These are phyloP conservation scores for Sindora glabra DNA, from an alignment of 306 rosid genomes.

Conservation along the genomic window DNA sequence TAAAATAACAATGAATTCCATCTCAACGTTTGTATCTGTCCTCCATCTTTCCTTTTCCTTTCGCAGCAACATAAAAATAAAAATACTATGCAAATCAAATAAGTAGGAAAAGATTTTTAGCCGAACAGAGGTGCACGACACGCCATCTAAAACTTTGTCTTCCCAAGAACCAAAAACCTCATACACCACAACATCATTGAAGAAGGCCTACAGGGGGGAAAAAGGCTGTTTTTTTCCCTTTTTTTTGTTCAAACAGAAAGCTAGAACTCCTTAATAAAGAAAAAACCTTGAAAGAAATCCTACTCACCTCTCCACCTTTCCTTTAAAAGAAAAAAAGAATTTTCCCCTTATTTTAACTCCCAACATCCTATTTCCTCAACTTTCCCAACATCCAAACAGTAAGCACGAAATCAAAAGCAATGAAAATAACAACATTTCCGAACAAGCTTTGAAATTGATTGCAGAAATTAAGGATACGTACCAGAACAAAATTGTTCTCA, in stretches of 20 bases:
- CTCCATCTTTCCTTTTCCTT: background rate
- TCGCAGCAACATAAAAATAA: background rate
- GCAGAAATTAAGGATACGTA: constrained; percentile 22
- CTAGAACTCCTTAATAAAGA: background rate
- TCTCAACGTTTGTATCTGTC: background rate
- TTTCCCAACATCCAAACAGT: constrained; percentile 21
- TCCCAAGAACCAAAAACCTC: background rate
- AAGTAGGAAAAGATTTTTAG: background rate
- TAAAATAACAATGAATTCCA: background rate
- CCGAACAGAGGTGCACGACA: background rate
- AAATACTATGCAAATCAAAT: background rate
- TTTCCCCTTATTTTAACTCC: background rate
- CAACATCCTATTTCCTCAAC: background rate
- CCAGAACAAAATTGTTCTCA: constrained; percentile 88
- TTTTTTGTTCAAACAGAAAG: background rate
- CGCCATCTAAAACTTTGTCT: background rate
- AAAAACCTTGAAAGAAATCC: background rate
- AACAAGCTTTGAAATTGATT: background rate
- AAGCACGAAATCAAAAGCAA: constrained; percentile 8
- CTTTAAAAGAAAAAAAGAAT: background rate
- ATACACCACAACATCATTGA: constrained; percentile 4
- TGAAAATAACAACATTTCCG: background rate
- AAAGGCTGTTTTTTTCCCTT: background rate
- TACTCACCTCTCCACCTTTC: background rate
- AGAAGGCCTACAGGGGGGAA: background rate